These are phyloP conservation scores for Gremmenia infestans DNA, from an alignment of 2,329 filamentous ascomycete genomes.

Conservation along the genomic window DNA sequence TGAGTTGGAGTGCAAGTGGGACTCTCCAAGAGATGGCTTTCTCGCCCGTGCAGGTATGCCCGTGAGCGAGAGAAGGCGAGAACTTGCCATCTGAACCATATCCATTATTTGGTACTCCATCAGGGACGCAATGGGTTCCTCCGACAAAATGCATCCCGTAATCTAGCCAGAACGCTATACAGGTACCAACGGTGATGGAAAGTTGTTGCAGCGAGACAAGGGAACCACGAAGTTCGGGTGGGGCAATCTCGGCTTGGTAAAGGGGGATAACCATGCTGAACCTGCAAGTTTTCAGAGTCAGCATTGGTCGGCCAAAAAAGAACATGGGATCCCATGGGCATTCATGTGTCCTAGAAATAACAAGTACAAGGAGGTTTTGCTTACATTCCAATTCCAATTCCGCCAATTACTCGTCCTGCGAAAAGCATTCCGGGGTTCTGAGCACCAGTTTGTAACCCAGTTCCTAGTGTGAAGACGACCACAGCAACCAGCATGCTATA, in stretches of 20 bases:
- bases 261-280: slow-evolving; percentile 42
- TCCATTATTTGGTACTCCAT: slow-evolving; percentile 13
- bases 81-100: slow-evolving; percentile 15
- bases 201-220: slow-evolving; percentile 62
- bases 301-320: not conserved
- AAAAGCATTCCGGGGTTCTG: slow-evolving; percentile 47
- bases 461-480: slow-evolving; percentile 46
- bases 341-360: too few relatives aligned
- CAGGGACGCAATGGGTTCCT: slow-evolving; percentile 33
- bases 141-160: slow-evolving; percentile 44
- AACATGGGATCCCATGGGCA: not conserved
- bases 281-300: slow-evolving; percentile 11
- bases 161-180: slow-evolving; percentile 43
- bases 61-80: slow-evolving; percentile 12
- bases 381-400: slow-evolving; percentile 42
- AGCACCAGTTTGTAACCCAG: slow-evolving; percentile 45
- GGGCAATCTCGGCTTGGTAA: slow-evolving; percentile 47
- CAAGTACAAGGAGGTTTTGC: too few relatives aligned
- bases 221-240: slow-evolving; percentile 59
- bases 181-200: slow-evolving; percentile 51
- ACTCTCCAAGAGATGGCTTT: slow-evolving; percentile 42
- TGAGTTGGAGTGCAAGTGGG: slow-evolving; percentile 41
- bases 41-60: slow-evolving; percentile 39
- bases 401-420: slow-evolving; percentile 41
- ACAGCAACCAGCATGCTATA: slow-evolving; percentile 48